phyloP scores from a whole-genome alignment of 495 filamentous ascomycete species.

The Penicillium canescens region DNA sequence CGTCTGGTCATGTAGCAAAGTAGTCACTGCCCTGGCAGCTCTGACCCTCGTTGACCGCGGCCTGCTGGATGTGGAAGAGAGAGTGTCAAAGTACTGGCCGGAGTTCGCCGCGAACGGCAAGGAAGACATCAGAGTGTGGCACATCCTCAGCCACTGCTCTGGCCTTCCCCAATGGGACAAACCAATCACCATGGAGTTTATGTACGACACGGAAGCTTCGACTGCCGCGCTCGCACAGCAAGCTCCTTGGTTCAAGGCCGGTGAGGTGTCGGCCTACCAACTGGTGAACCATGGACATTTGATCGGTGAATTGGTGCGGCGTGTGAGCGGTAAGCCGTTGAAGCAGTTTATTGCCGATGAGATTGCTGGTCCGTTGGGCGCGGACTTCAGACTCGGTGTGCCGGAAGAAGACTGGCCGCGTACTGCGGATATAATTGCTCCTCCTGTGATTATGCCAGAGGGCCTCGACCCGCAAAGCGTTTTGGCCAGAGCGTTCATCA shows the following conservation, averaged over 20 bases:
- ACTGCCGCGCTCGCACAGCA: slow-evolving; percentile 36
- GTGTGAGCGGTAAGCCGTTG: slow-evolving; percentile 36
- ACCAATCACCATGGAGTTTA: slow-evolving; percentile 24
- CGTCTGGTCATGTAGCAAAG: slow-evolving; percentile 45
- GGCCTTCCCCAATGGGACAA: slow-evolving; percentile 38
- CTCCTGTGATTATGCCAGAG: not conserved
- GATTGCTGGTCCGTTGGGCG: slow-evolving; percentile 34
- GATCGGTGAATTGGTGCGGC: slow-evolving; percentile 38
- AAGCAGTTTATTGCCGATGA: slow-evolving; percentile 43
- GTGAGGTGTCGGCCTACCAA: slow-evolving; percentile 37
- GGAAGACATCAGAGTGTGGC: slow-evolving; percentile 37
- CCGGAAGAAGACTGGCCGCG: slow-evolving; percentile 32
- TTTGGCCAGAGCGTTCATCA: no score
- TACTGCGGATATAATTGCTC: slow-evolving; percentile 26
- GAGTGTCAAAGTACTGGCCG: slow-evolving; percentile 46
- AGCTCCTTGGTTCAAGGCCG: slow-evolving; percentile 46
- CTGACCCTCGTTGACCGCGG: slow-evolving; percentile 42
- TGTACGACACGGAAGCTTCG: slow-evolving; percentile 27
- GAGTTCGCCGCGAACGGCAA: slow-evolving; percentile 46
- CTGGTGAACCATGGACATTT: slow-evolving; percentile 38
- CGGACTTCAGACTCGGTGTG: slow-evolving; percentile 41
- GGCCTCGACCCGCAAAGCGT: slow-evolving; percentile 9
- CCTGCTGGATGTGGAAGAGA: slow-evolving; percentile 35
- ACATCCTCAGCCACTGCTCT: slow-evolving; percentile 42
- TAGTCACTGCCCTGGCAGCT: slow-evolving; percentile 36